Conservation (phyloP, 2,329 filamentous ascomycete genomes). For the Fusarium sambucinum region DNA sequence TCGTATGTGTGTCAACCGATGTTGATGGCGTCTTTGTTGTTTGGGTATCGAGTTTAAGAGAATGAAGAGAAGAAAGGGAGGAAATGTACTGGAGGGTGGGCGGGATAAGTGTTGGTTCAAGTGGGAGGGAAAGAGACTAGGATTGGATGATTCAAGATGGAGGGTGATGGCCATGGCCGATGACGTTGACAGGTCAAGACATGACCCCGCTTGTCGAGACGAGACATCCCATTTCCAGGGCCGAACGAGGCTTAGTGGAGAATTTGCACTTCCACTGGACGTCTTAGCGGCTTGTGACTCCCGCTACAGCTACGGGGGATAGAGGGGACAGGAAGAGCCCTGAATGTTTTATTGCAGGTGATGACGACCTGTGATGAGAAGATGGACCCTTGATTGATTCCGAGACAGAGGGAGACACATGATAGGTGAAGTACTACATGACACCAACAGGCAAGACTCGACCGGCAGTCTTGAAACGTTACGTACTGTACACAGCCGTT, state of each 20-base stretch:
- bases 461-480: slow-evolving; percentile 13
- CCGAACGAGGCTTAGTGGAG: slow-evolving; percentile 28
- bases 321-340: slow-evolving; percentile 10
- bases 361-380: slow-evolving; percentile 28
- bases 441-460: neutral
- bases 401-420: slow-evolving; percentile 28
- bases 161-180: slow-evolving; percentile 39
- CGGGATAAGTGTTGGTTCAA: slow-evolving; percentile 39
- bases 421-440: slow-evolving; percentile 27
- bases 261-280: slow-evolving; percentile 13
- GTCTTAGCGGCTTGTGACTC: slow-evolving; percentile 39
- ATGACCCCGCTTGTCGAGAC: slow-evolving; percentile 40
- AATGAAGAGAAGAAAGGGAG: slow-evolving; percentile 15
- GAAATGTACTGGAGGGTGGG: slow-evolving; percentile 40
- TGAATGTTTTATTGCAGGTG: slow-evolving; percentile 32
- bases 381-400: slow-evolving; percentile 9
- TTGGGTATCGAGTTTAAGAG: slow-evolving; percentile 23
- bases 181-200: slow-evolving; percentile 45
- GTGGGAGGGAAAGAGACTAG: slow-evolving; percentile 21
- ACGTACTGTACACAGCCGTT: slow-evolving; percentile 5
- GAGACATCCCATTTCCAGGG: slow-evolving; percentile 30
- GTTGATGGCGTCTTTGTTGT: slow-evolving; percentile 15
- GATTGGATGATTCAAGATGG: slow-evolving; percentile 40
- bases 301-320: slow-evolving; percentile 31
- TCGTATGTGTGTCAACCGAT: slow-evolving; percentile 15